Evolutionary conservation across 2,329 filamentous ascomycete species (phyloP).

Genomic region (Beauveria sp.): DNA sequence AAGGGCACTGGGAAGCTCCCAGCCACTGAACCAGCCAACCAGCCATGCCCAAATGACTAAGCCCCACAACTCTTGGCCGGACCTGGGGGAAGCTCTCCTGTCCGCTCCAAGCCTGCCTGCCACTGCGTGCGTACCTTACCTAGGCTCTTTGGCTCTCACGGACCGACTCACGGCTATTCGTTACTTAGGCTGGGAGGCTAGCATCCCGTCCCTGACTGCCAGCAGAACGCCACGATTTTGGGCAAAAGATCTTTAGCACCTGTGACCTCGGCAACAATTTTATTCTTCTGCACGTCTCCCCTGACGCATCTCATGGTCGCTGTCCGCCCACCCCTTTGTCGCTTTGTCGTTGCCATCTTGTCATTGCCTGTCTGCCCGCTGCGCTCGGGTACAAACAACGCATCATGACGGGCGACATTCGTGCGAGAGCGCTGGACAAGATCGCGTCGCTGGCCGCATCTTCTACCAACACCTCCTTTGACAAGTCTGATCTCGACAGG

Average conservation of each 20-base stretch:
- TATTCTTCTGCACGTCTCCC: slow-evolving; percentile 1
- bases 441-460: slow-evolving; percentile 56
- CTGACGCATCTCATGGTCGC: background rate
- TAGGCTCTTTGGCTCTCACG: background rate
- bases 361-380: background rate
- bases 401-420: slow-evolving; percentile 48
- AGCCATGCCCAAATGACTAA: slow-evolving; percentile 7
- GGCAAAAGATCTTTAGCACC: slow-evolving; percentile 1
- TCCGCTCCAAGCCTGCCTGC: background rate
- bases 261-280: slow-evolving; percentile 10
- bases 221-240: background rate
- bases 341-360: background rate
- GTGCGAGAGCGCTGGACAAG: slow-evolving; percentile 56
- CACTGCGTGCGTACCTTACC: too few relatives aligned
- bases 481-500: slow-evolving; percentile 56
- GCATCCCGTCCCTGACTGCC: slow-evolving; percentile 2
- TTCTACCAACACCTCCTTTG: slow-evolving; percentile 45
- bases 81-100: slow-evolving; percentile 6
- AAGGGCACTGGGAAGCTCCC: background rate
- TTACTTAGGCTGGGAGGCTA: background rate
- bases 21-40: background rate
- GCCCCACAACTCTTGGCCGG: slow-evolving; percentile 3
- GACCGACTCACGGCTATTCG: background rate
- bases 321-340: background rate
- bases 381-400: background rate